Percentiles rank a stretch among this genome's conserved stretches.
Conservation (phyloP, 176 grass and related monocot genomes). For the Leersia perrieri region DNA sequence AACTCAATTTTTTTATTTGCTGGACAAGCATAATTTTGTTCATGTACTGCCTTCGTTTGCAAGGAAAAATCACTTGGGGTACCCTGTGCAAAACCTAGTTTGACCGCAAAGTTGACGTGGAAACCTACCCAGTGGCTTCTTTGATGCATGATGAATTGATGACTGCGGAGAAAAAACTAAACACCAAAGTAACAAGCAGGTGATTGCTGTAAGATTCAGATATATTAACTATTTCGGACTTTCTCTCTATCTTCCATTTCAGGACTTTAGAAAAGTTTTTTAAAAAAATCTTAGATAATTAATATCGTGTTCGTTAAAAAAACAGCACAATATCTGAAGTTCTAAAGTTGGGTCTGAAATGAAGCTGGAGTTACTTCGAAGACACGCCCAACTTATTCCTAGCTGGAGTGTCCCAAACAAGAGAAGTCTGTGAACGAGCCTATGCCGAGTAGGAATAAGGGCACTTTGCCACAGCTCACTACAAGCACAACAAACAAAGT, state of each 20-base stretch:
- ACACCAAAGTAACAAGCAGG: slow-evolving; percentile 18
- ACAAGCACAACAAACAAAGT: slow-evolving; percentile 21
- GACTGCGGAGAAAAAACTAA: neutral
- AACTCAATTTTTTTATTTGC: slow-evolving; percentile 23
- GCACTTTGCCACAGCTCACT: slow-evolving; percentile 20
- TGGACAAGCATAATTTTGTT: slow-evolving; percentile 35
- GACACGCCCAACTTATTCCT: slow-evolving; percentile 39
- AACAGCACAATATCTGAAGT: neutral
- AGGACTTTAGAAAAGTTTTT: neutral
- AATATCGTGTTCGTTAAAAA: neutral
- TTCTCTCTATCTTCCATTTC: neutral
- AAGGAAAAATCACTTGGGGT: slow-evolving; percentile 27
- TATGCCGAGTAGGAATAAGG: slow-evolving; percentile 6
- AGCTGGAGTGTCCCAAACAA: slow-evolving; percentile 18
- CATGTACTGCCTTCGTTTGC: slow-evolving; percentile 26
- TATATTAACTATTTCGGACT: neutral
- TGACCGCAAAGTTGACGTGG: slow-evolving; percentile 17
- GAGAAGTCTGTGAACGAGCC: slow-evolving; percentile 15
- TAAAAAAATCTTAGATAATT: neutral
- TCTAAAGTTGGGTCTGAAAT: slow-evolving; percentile 2
- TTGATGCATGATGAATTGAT: slow-evolving; percentile 23
- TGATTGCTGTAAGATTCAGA: neutral
- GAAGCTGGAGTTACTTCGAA: slow-evolving; percentile 52
- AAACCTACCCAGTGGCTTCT: neutral
- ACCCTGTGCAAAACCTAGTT: slow-evolving; percentile 17